Conservation (phyloP, 306 rosid genomes). For the Mimosa bimucronata region DNA sequence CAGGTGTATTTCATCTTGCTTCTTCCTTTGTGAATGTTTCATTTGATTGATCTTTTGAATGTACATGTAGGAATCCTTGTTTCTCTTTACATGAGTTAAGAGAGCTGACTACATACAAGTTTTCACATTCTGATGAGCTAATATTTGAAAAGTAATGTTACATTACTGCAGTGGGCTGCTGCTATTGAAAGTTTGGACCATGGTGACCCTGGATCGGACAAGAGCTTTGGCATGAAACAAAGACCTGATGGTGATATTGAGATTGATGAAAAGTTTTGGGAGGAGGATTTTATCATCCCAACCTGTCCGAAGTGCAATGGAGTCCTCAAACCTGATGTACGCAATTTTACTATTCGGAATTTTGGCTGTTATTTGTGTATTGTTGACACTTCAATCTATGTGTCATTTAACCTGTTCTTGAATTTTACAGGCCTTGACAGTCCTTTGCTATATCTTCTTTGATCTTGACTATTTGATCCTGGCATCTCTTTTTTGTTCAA, state of each 20-base stretch:
- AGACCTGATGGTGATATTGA: constrained; percentile 98
- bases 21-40: constrained; percentile 8
- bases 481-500: constrained; percentile 14
- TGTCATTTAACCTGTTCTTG: constrained; percentile 6
- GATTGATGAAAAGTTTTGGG: constrained; percentile 94
- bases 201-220: constrained; percentile 77
- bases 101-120: constrained; percentile 17
- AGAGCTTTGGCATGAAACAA: constrained; percentile 95
- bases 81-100: constrained; percentile 18
- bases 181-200: constrained; percentile 81
- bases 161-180: constrained; percentile 78
- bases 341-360: constrained; percentile 36
- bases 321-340: constrained; percentile 93
- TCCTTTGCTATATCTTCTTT: constrained; percentile 27
- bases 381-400: constrained; percentile 10
- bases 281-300: constrained; percentile 82
- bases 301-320: constrained; percentile 82
- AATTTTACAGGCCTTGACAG: not conserved
- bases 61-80: constrained; percentile 23
- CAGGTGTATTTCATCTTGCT: not conserved
- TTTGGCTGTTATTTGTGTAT: constrained; percentile 11
- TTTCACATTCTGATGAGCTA: constrained; percentile 15
- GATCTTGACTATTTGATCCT: constrained; percentile 6
- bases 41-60: constrained; percentile 15
- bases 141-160: constrained; percentile 15